Base-by-base conservation (phyloP, 2,329 filamentous ascomycete species). In the Ascochyta koolunga region DNA sequence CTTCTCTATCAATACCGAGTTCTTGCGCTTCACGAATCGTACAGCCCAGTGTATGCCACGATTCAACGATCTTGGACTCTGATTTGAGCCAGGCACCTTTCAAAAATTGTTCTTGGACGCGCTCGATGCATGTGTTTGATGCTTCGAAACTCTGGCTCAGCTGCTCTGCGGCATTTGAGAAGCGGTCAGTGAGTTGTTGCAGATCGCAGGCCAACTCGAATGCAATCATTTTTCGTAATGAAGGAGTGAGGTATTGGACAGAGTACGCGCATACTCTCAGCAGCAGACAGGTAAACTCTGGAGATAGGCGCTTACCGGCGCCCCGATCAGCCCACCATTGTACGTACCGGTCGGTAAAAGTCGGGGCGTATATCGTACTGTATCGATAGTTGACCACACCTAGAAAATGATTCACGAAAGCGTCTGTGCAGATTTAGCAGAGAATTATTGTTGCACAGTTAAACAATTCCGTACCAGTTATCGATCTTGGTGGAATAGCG, bases 61-160 rank as follows among this genome's bases (percentile, higher is more conserved):
- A 74, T 25, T 81, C 78, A 1, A 79, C 74, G 60, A 80, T 81
- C 18, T 73, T 71, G 13, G 75, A 76, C 50, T 80, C 78, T 3
- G 75, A 76, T 54, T 81, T 82, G 37, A 75, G 76, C 79, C 79
- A 82, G 19, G 72, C 70, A 2, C 76, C 74, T 19, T 75, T 78
- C 3, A 82, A 57, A 48, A 82, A 81, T n/a, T 79, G 68, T 59
- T 82, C 80, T 60, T 82, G 80, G 1, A 82, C 76, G 15, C 81
- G 77, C 31, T 72, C 65, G 6, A 82, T 62, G 3, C 78, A 76
- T 1, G 78, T 78, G 44, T 75, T 74, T 0, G 79, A 78, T 1
- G 78, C 76, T 3, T 72, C 46, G 33, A 82, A 78, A 19, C 70
- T 77, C 29, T 67, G 63, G 50, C 76, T 78, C 9, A 82, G 63